Evolutionary conservation across 2,329 filamentous ascomycete genomes (phyloP).

Genomic region (Colletotrichum echinochloae): DNA sequence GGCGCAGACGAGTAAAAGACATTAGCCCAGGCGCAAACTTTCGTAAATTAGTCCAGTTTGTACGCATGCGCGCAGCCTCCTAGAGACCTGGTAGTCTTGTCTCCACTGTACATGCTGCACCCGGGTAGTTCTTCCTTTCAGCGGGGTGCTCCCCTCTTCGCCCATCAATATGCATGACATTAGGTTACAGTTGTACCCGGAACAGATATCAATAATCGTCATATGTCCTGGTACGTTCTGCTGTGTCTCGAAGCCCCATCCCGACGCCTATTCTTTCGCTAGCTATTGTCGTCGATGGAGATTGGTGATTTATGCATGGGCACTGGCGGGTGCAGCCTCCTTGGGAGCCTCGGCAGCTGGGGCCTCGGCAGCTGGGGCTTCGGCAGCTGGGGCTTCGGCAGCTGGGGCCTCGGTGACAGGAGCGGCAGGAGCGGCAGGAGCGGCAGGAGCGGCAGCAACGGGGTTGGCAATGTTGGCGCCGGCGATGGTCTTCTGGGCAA

Average conservation of each 20-base stretch:
- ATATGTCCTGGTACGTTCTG: background rate
- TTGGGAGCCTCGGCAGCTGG: background rate
- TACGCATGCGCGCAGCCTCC: constrained; percentile 14
- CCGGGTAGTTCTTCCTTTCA: constrained; percentile 8
- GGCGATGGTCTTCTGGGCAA: constrained; percentile 32
- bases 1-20: background rate
- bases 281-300: background rate
- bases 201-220: constrained; percentile 20
- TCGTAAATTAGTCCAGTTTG: constrained; percentile 23
- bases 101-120: constrained; percentile 6
- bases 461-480: constrained; percentile 24
- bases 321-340: constrained; percentile 1
- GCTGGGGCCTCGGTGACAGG: too few species aligned
- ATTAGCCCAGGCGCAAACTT: constrained; percentile 8
- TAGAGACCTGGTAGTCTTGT: constrained; percentile 10
- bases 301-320: constrained; percentile 5
- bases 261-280: background rate
- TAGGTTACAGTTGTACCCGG: constrained; percentile 25
- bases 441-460: background rate
- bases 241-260: background rate
- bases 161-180: constrained; percentile 14
- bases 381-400: background rate
- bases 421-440: background rate
- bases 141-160: background rate
- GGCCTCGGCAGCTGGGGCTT: constrained; percentile 6